These are phyloP conservation scores for Aspergillus texensis DNA, from an alignment of 2,329 filamentous ascomycete genomes.

Conservation along the genomic window DNA sequence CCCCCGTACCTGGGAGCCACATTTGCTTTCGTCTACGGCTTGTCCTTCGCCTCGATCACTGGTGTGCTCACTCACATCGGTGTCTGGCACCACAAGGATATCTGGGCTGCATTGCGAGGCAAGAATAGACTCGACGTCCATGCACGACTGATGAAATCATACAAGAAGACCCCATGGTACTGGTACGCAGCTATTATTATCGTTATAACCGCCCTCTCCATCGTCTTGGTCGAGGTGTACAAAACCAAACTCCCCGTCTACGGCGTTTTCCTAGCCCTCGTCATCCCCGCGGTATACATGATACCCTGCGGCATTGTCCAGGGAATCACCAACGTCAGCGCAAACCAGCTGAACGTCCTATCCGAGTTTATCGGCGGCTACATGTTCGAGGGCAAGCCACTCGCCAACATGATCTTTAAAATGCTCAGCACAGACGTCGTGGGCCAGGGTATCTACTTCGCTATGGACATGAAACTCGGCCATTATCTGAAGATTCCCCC, in stretches of 20 bases:
- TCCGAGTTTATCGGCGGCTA: conserved; percentile 51
- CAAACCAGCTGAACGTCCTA: conserved; percentile 49
- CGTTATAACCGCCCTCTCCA: conserved; percentile 31
- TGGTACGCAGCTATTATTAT: conserved; percentile 45
- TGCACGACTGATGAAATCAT: conserved; percentile 42
- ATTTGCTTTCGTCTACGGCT: conserved; percentile 56
- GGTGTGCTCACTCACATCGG: conserved; percentile 45
- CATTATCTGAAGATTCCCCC: conserved; percentile 53
- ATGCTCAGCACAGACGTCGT: conserved; percentile 58
- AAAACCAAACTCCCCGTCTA: conserved; percentile 48
- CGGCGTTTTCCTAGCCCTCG: conserved; percentile 45
- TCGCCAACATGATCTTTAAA: conserved; percentile 52
- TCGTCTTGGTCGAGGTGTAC: conserved; percentile 45
- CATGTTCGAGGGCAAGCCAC: conserved; percentile 46
- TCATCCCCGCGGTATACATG: conserved; percentile 48
- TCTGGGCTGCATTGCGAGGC: conserved; percentile 31
- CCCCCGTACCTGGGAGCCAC: conserved; percentile 64
- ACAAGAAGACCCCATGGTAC: conserved; percentile 45
- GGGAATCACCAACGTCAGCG: conserved; percentile 48
- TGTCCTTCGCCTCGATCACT: conserved; percentile 66
- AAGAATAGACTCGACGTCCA: conserved; percentile 47
- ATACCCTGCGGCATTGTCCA: conserved; percentile 50
- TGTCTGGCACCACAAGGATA: conserved; percentile 33
- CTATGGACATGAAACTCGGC: conserved; percentile 54
- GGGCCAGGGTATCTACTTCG: conserved; percentile 49